Evolutionary conservation across 2,329 filamentous ascomycete genomes (phyloP).

Genomic region (Exophiala xenobiotica): DNA sequence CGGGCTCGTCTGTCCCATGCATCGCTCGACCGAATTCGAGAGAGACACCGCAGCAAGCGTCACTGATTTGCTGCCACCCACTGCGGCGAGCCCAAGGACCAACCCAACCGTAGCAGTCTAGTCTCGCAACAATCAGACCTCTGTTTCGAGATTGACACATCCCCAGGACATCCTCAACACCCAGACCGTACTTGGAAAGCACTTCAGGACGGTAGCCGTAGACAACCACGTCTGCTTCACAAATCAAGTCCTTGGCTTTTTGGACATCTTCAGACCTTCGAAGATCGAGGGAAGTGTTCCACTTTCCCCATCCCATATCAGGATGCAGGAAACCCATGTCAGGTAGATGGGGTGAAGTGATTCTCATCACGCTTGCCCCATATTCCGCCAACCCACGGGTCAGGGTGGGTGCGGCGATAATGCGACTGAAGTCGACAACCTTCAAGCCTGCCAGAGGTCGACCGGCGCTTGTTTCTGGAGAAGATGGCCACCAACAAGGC

Average conservation of each 20-base stretch:
- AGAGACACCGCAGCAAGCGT: conserved; percentile 41
- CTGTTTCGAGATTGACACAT: conserved; percentile 41
- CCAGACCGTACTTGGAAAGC: conserved; percentile 61
- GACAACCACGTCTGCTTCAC: conserved; percentile 53
- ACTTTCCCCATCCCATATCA: conserved; percentile 71
- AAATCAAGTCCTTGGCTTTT: conserved; percentile 43
- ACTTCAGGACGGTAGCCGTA: conserved; percentile 52
- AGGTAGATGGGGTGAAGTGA: conserved; percentile 43
- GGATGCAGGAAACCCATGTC: conserved; percentile 63
- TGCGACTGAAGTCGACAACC: conserved; percentile 49
- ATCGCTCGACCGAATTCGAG: conserved; percentile 38
- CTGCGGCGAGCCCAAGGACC: conserved; percentile 46
- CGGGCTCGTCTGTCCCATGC: conserved; percentile 34
- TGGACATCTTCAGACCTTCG: conserved; percentile 40
- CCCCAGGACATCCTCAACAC: conserved; percentile 40
- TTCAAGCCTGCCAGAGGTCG: conserved; percentile 48
- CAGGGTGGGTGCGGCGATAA: conserved; percentile 46
- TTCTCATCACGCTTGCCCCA: conserved; percentile 48
- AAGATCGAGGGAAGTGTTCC: conserved; percentile 58
- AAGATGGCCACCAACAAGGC: conserved; percentile 12
- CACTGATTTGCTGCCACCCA: conserved; percentile 54
- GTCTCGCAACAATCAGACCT: conserved; percentile 49
- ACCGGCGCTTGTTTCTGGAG: conserved; percentile 30
- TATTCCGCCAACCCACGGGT: conserved; percentile 43
- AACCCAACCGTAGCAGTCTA: conserved; percentile 53